These are phyloP conservation scores for Aspergillus sp. DNA, from an alignment of 2,329 filamentous ascomycete genomes.

Conservation along the genomic window DNA sequence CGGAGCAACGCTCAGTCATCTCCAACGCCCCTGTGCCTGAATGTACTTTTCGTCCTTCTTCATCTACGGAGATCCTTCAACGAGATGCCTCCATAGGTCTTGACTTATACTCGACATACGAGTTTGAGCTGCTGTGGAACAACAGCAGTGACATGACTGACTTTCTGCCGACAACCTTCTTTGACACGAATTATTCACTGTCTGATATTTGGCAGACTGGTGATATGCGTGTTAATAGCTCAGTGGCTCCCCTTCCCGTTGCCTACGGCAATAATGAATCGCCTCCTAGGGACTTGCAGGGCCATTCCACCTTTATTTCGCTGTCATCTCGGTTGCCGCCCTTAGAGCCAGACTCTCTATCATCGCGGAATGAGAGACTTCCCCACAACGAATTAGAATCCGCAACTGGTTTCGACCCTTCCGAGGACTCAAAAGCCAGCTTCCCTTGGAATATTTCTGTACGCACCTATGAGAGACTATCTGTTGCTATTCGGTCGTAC, in stretches of 20 bases:
- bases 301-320: neutral
- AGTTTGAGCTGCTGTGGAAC: neutral
- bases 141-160: slow-evolving; percentile 43
- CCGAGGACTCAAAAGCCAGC: neutral
- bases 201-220: slow-evolving; percentile 38
- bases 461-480: neutral
- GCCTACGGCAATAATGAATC: neutral
- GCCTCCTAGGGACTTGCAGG: neutral
- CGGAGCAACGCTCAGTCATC: no score
- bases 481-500: neutral
- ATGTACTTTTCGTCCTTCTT: no score
- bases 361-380: no score
- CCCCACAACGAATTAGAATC: no score
- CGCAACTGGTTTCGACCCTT: neutral
- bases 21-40: no score
- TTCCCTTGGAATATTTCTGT: slow-evolving; percentile 1
- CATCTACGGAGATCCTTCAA: no score
- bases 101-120: no score
- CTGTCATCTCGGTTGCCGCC: no score
- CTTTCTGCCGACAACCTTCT: slow-evolving; percentile 51
- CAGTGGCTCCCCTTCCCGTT: neutral
- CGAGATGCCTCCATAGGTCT: no score
- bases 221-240: no score
- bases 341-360: no score
- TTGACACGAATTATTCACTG: slow-evolving; percentile 56